Base-by-base conservation (phyloP, 495 filamentous ascomycete genomes). In the Penicillium taxi region DNA sequence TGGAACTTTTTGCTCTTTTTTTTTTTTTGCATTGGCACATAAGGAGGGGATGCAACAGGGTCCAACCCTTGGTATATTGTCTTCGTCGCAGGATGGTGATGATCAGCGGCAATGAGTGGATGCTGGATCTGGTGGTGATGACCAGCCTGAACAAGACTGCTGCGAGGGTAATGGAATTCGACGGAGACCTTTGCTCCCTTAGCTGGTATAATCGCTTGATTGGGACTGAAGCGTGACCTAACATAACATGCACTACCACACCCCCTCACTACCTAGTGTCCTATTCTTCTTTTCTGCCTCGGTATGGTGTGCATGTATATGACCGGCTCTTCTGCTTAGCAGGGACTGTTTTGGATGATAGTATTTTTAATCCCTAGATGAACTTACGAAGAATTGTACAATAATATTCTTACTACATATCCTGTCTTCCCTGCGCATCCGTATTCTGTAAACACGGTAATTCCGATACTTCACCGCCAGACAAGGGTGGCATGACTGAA, bases 1-100 rank as follows among this genome's bases (percentile, higher is more conserved):
- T n/a, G n/a, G n/a, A n/a, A n/a, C n/a, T 30, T 50, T 31, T 35
- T 30, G 45, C 39, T 39, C 38, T 44, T 56, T 33, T 39, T 32
- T 26, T 41, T 58, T 52, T 55, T 57, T 56, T 56, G 59, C 61
- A 63, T 67, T 44, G 46, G 53, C 56, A 64, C 59, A 63, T 64
- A 66, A 58, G 50, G 30, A 39, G 22, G 42, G 44, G 19, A 8
- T 40, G 24, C 21, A 23, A 42, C 21, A 44, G 41, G 36, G 35
- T 32, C 34, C 28, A n/a, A 25, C 37, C 37, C 38, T 37, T 34
- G 29, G 42, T 36, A 36, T 41, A 21, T 37, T 44, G 49, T 37
- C 45, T 41, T 35, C 37, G 23, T 39, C 45, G 34, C 44, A 41
- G 45, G 46, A 42, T 47, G 52, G 46, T 52, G 45, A 43, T 41